These are phyloP conservation scores for Gonium pectorale DNA, from an alignment of 139 green algal genomes.

Conservation along the genomic window DNA sequence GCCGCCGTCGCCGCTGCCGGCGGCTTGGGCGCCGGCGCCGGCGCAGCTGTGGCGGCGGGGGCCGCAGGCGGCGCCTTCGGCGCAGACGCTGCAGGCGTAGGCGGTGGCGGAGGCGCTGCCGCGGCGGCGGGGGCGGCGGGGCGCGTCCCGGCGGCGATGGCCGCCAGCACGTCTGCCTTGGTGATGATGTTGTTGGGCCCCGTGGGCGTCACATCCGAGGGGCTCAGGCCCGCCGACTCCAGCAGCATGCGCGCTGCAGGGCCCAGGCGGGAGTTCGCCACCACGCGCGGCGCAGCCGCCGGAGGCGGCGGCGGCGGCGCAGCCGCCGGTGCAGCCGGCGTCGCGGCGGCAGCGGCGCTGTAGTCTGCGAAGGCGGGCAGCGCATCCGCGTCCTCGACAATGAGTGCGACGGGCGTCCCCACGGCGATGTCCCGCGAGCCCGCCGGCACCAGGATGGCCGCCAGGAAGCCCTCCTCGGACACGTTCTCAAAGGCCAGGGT, in stretches of 20 bases:
- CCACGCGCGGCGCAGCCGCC: not conserved
- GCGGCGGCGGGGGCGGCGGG: not conserved
- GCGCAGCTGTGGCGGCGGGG: conserved; percentile 12
- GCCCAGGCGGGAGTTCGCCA: conserved; percentile 64
- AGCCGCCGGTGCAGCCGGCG: not conserved
- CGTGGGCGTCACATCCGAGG: conserved; percentile 60
- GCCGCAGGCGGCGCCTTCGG: conserved; percentile 42
- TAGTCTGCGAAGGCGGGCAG: conserved; percentile 81
- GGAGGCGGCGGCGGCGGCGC: not conserved
- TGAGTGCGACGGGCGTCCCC: conserved; percentile 80
- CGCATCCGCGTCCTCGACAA: conserved; percentile 87
- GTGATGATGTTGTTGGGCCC: conserved; percentile 87
- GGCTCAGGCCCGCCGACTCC: conserved; percentile 43
- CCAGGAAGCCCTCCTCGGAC: conserved; percentile 86
- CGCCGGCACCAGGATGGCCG: conserved; percentile 75
- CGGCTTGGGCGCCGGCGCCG: not conserved
- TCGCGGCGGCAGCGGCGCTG: not conserved
- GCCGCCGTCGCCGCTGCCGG: conserved; percentile 15
- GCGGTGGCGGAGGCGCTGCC: conserved; percentile 6
- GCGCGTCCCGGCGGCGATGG: conserved; percentile 69
- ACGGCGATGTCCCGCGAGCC: conserved; percentile 84
- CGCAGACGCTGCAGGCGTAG: conserved; percentile 34
- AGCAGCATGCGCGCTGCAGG: conserved; percentile 80
- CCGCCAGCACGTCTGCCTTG: conserved; percentile 90
- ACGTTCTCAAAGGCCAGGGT: conserved; percentile 68